Conservation (phyloP, 345 rosid species). For the Raphanus sativus region DNA sequence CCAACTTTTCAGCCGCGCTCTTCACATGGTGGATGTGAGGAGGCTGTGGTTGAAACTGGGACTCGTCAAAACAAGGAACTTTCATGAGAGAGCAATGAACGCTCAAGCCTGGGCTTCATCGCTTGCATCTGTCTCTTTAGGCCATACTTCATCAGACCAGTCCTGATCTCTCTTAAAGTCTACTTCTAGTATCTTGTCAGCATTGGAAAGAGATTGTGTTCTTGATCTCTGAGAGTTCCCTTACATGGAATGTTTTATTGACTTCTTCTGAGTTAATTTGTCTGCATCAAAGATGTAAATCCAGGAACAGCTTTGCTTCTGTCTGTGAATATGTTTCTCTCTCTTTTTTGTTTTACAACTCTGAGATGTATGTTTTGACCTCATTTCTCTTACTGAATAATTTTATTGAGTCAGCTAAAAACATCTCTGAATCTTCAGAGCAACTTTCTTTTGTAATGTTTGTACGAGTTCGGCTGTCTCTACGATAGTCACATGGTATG, state of each 20-base stretch:
- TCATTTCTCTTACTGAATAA: slow-evolving; percentile 19
- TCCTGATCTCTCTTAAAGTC: slow-evolving; percentile 30
- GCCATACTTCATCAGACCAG: slow-evolving; percentile 66
- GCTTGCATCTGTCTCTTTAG: slow-evolving; percentile 80
- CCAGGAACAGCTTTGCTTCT: slow-evolving; percentile 32
- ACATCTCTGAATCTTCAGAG: neutral
- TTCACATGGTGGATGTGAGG: slow-evolving; percentile 78
- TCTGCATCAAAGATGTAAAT: slow-evolving; percentile 31
- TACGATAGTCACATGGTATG: neutral
- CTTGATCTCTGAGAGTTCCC: slow-evolving; percentile 17
- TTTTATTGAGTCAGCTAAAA: neutral
- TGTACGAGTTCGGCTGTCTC: neutral
- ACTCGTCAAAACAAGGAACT: slow-evolving; percentile 70
- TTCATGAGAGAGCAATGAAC: slow-evolving; percentile 70
- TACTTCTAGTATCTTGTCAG: slow-evolving; percentile 12
- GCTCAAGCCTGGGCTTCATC: slow-evolving; percentile 90
- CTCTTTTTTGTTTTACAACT: neutral
- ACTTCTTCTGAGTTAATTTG: slow-evolving; percentile 27
- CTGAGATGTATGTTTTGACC: slow-evolving; percentile 30
- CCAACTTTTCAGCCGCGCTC: slow-evolving; percentile 61
- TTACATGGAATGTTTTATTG: slow-evolving; percentile 12
- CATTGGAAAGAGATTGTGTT: slow-evolving; percentile 22
- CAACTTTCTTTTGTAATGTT: neutral
- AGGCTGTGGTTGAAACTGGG: slow-evolving; percentile 76
- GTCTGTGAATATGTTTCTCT: slow-evolving; percentile 23